Base-by-base conservation (phyloP, 306 rosid genomes). In the Lathyrus sativus region DNA sequence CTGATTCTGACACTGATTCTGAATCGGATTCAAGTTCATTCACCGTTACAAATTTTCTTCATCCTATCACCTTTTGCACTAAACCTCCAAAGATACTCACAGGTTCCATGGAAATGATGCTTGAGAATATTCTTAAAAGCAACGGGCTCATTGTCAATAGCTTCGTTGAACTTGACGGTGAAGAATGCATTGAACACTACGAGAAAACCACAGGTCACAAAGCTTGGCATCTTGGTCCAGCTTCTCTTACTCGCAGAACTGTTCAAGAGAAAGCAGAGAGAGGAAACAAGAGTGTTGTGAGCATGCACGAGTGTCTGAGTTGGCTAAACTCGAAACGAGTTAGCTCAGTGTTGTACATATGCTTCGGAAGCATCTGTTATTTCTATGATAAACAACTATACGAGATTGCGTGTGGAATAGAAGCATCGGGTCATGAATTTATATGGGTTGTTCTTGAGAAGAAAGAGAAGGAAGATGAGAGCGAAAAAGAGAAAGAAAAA, bases 151-250 rank as follows among this genome's bases (percentile, higher is more conserved):
- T 81, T 2, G 67, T 78, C 2, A 81, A 81, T 54, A 66, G 15
- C 2, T 78, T 81, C 11, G 50, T 10, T 0, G 82, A 81, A 26
- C 63, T 81, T 7, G 76, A 72, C n/a, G 76, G 76, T 38, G 76
- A 72, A 62, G 76, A 72, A 11, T 72, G 49, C 54, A 12, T 72
- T 0, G 1, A 62, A 0, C 17, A 72, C 11, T 72, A 72, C 19
- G 22, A 50, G 70, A 49, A 13, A 62, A 72, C 1, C 13, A 72
- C 70, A 0, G 62, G 69, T 3, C 68, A 48, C 18, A 72, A 48
- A 11, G 69, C 61, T 4, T 63, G 82, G 80, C 81, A 72, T 8
- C 12, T 84, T 4, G 88, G 88, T 2, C 83, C 83, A 0, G 62
- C 62, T 18, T 74, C 65, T 2, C 60, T 82, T 5, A 51, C 11